Percentiles rank a stretch among this genome's conserved stretches.
These are phyloP conservation scores for Arthroderma sp. DNA, from an alignment of 2,329 filamentous ascomycete species.

Conservation along the genomic window DNA sequence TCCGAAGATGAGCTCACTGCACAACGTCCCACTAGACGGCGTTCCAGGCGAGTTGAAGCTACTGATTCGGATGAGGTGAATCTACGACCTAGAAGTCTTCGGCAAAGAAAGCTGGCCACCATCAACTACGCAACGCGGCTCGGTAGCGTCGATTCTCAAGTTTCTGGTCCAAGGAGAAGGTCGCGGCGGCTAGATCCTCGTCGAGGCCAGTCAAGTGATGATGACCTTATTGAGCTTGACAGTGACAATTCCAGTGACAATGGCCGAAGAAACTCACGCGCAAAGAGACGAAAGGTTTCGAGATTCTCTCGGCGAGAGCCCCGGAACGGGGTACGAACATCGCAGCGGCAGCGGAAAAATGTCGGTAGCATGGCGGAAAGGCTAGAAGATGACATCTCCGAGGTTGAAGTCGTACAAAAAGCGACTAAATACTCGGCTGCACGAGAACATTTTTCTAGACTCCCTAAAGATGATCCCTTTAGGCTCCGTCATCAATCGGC, in stretches of 20 bases:
- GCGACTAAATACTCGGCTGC: slow-evolving; percentile 37
- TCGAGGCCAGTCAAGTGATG: background rate
- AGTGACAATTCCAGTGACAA: background rate
- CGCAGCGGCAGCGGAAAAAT: slow-evolving; percentile 6
- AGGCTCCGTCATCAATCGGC: slow-evolving; percentile 52
- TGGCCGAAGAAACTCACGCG: background rate
- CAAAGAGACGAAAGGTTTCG: background rate
- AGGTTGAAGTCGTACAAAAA: slow-evolving; percentile 12
- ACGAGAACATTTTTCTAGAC: slow-evolving; percentile 59
- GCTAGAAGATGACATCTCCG: slow-evolving; percentile 38
- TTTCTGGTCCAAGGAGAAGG: background rate
- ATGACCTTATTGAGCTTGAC: background rate
- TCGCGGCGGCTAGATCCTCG: background rate
- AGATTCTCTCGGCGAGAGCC: background rate
- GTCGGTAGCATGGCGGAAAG: slow-evolving; percentile 34
- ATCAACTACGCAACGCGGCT: background rate
- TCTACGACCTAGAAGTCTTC: background rate
- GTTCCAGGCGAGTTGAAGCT: background rate
- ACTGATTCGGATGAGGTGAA: background rate
- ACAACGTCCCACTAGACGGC: background rate
- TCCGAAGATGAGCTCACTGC: slow-evolving; percentile 1
- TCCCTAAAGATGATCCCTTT: slow-evolving; percentile 55
- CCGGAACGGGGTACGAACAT: slow-evolving; percentile 9
- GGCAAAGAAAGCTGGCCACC: background rate
- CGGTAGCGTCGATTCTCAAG: background rate